Evolutionary conservation across 2,329 filamentous ascomycete species (phyloP).

Genomic region (Neopestalotiopsis clavispora): DNA sequence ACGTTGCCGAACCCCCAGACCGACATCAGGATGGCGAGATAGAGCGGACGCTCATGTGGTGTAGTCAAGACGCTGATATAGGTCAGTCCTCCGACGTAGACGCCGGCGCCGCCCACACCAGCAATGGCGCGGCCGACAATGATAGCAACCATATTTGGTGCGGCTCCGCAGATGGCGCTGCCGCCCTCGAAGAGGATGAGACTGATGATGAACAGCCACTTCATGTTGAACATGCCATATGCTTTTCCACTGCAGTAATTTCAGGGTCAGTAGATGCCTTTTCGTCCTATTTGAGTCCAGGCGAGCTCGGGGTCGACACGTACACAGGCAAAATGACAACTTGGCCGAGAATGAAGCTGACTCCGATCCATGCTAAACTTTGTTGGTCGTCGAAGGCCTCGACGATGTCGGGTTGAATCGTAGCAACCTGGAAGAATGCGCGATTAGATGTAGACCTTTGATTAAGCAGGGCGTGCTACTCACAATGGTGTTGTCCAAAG

Average conservation of each 20-base stretch:
- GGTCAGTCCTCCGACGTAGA: slow-evolving; percentile 39
- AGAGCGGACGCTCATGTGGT: not conserved
- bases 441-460: too few species aligned
- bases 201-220: slow-evolving; percentile 40
- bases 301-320: not conserved
- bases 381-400: slow-evolving; percentile 41
- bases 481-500: slow-evolving; percentile 10
- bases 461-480: not conserved
- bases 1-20: slow-evolving; percentile 19
- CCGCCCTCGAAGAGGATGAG: slow-evolving; percentile 34
- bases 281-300: not conserved
- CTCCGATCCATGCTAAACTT: slow-evolving; percentile 47
- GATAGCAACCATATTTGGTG: slow-evolving; percentile 48
- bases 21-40: slow-evolving; percentile 10
- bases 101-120: slow-evolving; percentile 46
- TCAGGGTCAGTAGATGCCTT: not conserved
- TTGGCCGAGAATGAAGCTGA: slow-evolving; percentile 46
- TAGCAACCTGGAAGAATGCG: slow-evolving; percentile 36
- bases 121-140: slow-evolving; percentile 50
- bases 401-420: slow-evolving; percentile 48
- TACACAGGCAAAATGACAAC: slow-evolving; percentile 32
- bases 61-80: slow-evolving; percentile 24
- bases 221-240: slow-evolving; percentile 49
- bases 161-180: slow-evolving; percentile 45
- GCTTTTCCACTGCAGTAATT: slow-evolving; percentile 32